Evolutionary conservation across 371 early-diverging fungal species (phyloP).

Genomic region (Haplosporangium sp.): DNA sequence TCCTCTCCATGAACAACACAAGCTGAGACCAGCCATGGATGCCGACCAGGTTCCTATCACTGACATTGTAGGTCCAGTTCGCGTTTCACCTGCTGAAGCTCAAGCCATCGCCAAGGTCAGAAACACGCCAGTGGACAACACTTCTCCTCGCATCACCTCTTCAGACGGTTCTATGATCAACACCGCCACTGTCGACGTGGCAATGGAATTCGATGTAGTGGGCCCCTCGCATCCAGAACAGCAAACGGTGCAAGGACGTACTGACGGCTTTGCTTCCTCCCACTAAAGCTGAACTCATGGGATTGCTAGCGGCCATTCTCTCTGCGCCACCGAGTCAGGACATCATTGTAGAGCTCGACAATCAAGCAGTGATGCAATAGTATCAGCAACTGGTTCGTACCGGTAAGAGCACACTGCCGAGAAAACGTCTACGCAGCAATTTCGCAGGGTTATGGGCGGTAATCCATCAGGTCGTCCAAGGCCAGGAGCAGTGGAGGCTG

Average conservation of each 20-base stretch:
- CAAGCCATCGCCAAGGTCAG: too few species aligned
- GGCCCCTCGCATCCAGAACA: neutral
- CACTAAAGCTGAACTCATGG: slow-evolving; percentile 15
- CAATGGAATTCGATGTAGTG: slow-evolving; percentile 10
- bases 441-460: slow-evolving; percentile 13
- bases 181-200: neutral
- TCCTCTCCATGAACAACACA: too few species aligned
- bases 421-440: slow-evolving; percentile 1
- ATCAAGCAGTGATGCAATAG: neutral
- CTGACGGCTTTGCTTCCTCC: slow-evolving; percentile 7
- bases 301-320: slow-evolving; percentile 4
- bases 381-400: slow-evolving; percentile 3
- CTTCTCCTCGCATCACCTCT: too few species aligned
- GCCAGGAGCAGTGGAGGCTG: slow-evolving; percentile 3
- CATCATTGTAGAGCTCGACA: slow-evolving; percentile 1
- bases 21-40: too few species aligned
- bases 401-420: neutral
- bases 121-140: too few species aligned
- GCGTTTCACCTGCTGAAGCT: too few species aligned
- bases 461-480: neutral
- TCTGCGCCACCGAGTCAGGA: slow-evolving; percentile 4
- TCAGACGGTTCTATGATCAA: neutral
- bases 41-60: too few species aligned
- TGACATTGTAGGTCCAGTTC: too few species aligned
- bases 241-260: neutral